Conservation (phyloP, 2,329 filamentous ascomycete species). For the Aspergillus sp. region DNA sequence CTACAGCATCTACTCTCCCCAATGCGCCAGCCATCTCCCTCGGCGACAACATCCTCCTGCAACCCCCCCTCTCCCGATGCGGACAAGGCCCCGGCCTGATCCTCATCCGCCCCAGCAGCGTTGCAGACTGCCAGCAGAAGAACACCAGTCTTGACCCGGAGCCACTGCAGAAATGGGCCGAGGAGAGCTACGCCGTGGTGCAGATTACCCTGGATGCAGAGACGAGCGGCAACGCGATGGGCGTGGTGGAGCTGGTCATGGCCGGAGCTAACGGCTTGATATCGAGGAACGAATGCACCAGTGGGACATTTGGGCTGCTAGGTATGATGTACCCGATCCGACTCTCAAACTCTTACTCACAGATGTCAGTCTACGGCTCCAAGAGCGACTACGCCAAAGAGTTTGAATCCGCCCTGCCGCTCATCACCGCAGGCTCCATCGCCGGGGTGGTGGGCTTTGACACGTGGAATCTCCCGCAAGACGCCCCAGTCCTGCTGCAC, state of each 20-base stretch:
- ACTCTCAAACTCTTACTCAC: not conserved
- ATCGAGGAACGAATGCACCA: constrained; percentile 25
- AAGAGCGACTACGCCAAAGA: constrained; percentile 18
- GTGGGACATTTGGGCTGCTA: constrained; percentile 21
- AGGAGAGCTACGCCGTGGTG: constrained; percentile 65
- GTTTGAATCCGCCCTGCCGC: constrained; percentile 12
- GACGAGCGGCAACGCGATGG: constrained; percentile 11
- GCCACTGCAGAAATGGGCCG: constrained; percentile 66
- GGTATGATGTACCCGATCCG: constrained; percentile 8
- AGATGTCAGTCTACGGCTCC: constrained; percentile 25
- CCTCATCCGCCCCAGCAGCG: constrained; percentile 39
- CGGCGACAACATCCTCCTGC: constrained; percentile 13
- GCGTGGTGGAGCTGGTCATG: constrained; percentile 9
- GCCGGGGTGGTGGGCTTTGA: constrained; percentile 20
- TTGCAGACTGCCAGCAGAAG: constrained; percentile 25
- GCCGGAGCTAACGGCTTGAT: constrained; percentile 14
- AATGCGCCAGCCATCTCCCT: not conserved
- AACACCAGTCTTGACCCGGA: constrained; percentile 51
- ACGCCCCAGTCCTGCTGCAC: constrained; percentile 17
- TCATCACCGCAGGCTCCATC: constrained; percentile 4
- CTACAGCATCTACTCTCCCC: not conserved
- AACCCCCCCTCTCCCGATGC: constrained; percentile 50
- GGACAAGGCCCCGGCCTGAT: constrained; percentile 51
- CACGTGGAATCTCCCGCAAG: constrained; percentile 9
- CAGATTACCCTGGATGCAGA: constrained; percentile 43